phyloP scores from a whole-genome alignment of 768 basidiomycete genomes.

The Mycena rebaudengoi region DNA sequence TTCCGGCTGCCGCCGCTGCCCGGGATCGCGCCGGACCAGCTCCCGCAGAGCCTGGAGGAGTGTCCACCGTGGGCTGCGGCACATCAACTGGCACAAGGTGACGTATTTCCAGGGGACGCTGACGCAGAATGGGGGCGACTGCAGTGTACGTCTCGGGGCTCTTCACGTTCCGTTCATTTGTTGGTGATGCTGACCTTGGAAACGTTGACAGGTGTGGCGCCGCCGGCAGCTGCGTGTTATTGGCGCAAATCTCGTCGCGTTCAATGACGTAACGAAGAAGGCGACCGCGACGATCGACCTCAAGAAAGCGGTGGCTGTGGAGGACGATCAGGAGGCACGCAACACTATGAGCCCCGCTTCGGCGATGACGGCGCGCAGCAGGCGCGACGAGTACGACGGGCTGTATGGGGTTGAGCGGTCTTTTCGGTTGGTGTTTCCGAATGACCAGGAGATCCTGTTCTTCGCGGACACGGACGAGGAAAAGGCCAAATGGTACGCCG shows the following conservation, averaged over 20 bases:
- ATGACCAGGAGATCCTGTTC: constrained; percentile 84
- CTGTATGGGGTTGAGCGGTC: constrained; percentile 80
- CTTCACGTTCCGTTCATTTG: not conserved
- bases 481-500: constrained; percentile 81
- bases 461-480: constrained; percentile 92
- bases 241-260: constrained; percentile 87
- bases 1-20: constrained; percentile 91
- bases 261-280: constrained; percentile 93
- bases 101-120: constrained; percentile 93
- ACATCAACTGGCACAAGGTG: constrained; percentile 93
- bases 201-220: constrained; percentile 75
- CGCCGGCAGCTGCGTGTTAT: constrained; percentile 85
- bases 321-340: constrained; percentile 77
- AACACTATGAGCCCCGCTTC: constrained; percentile 56
- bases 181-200: constrained; percentile 2
- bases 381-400: constrained; percentile 66
- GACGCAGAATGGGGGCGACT: constrained; percentile 95
- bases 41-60: constrained; percentile 94
- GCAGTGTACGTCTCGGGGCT: constrained; percentile 64
- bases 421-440: constrained; percentile 84
- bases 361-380: constrained; percentile 42
- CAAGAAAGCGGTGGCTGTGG: constrained; percentile 79
- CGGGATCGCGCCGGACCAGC: constrained; percentile 76
- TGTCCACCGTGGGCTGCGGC: constrained; percentile 87
- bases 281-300: constrained; percentile 91